Evolutionary conservation across 371 early-diverging fungal species (phyloP), one percentile per base, ranked within the genome.

Genomic region (Rhizopus delemar): DNA sequence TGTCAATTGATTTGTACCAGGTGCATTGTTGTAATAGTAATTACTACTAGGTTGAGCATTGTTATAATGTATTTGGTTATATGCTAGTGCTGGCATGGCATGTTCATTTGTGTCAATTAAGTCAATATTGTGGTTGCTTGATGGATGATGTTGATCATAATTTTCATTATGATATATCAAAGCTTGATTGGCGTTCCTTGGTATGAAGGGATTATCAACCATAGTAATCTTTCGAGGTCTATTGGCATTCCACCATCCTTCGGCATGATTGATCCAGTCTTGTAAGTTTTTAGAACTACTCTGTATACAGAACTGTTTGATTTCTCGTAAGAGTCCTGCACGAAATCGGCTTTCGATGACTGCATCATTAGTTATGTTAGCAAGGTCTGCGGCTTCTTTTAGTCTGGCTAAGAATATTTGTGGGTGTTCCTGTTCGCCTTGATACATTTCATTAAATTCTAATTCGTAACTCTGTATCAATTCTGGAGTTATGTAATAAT

Each of bases 361-460:
- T 9, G 11, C 38, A 5, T 57, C 50, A 28, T 57, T 48, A 11
- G 9, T 3, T 13, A 50, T 57, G 4, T 57, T 39, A 29, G 57
- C 57, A 0, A 49, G 15, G 5, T 57, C 57, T 15, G 57, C 57
- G 15, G 57, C 57, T 57, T 57, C 50, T 38, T 49, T 32, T 4
- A 57, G 39, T 11, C 56, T 12, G 6, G 48, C 13, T 2, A 56
- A 13, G 15, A 56, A 56, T 46, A 35, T 34, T 32, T 13, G 15
- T 11, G 56, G 56, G 11, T 32, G 35, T 56, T 56, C 48, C 0
- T 36, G 1, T 12, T 6, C 3, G 9, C 16, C 34, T 48, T 56
- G 56, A 4, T 5, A 3, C 38, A 56, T 46, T 36, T 56, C 56
- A 12, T 46, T 46, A 13, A 48, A 46, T 0, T 32, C 38, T 4